phyloP scores from a whole-genome alignment of 2,329 filamentous ascomycete genomes.

The Alternaria gansuensis region DNA sequence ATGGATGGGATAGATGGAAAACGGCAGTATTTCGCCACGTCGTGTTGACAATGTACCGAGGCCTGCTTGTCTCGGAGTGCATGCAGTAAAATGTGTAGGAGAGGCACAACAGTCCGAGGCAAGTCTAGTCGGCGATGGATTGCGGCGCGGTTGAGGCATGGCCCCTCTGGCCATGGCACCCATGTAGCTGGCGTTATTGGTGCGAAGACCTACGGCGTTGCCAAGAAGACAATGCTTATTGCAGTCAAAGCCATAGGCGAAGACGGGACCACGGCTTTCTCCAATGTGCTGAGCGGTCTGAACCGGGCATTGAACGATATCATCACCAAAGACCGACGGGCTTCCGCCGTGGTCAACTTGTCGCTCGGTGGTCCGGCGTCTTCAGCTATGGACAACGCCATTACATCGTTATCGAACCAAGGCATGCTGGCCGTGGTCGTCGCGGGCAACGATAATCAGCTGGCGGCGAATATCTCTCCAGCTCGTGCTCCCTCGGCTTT shows the following conservation, averaged over 20 bases:
- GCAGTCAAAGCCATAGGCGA: slow-evolving; percentile 50
- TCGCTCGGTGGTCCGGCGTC: slow-evolving; percentile 47
- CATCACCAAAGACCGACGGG: slow-evolving; percentile 35
- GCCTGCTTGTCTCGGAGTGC: background rate
- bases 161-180: slow-evolving; percentile 42
- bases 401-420: slow-evolving; percentile 37
- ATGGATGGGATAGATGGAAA: background rate
- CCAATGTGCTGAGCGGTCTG: slow-evolving; percentile 41
- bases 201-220: slow-evolving; percentile 44
- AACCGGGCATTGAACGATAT: slow-evolving; percentile 49
- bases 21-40: background rate
- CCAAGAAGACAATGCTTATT: slow-evolving; percentile 46
- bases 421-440: slow-evolving; percentile 50
- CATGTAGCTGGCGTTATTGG: slow-evolving; percentile 46
- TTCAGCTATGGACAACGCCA: slow-evolving; percentile 44
- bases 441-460: slow-evolving; percentile 48
- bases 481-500: slow-evolving; percentile 46
- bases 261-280: slow-evolving; percentile 21
- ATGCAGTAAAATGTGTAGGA: background rate
- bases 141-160: slow-evolving; percentile 11
- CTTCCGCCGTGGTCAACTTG: slow-evolving; percentile 50
- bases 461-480: slow-evolving; percentile 43
- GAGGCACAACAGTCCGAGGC: background rate
- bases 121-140: background rate
- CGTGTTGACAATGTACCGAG: background rate